These are phyloP conservation scores for Megacollybia marginata DNA, from an alignment of 768 basidiomycete genomes.

Conservation along the genomic window DNA sequence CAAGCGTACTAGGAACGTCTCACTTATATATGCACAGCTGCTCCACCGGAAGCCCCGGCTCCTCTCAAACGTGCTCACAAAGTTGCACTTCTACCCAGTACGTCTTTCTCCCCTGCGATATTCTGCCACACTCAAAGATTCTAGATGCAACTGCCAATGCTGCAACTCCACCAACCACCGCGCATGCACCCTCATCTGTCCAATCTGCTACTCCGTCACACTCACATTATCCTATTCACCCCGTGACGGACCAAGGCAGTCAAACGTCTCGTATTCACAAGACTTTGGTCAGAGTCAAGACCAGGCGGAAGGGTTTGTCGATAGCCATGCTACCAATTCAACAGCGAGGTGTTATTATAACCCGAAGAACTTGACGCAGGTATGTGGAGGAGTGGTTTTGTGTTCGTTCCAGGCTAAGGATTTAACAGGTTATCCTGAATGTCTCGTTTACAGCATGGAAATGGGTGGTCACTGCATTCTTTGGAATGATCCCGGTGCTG, in stretches of 20 bases:
- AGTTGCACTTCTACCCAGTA: neutral
- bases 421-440: slow-evolving; percentile 3
- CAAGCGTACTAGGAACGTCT: neutral
- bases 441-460: slow-evolving; percentile 11
- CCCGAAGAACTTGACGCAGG: neutral
- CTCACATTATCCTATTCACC: slow-evolving; percentile 4
- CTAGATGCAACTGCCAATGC: slow-evolving; percentile 7
- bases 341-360: neutral
- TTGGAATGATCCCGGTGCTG: slow-evolving; percentile 10
- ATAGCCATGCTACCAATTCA: neutral
- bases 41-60: neutral
- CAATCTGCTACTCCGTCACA: slow-evolving; percentile 10
- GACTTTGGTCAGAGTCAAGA: neutral
- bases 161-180: slow-evolving; percentile 4
- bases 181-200: slow-evolving; percentile 8
- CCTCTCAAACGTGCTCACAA: neutral
- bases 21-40: neutral
- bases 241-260: neutral
- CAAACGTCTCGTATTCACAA: neutral
- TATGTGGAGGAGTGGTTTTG: neutral
- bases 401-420: neutral
- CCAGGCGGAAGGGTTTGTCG: neutral
- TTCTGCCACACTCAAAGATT: neutral
- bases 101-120: neutral
- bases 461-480: slow-evolving; percentile 11